Evolutionary conservation across 192 early-diverging fungal species (phyloP).

Genomic region (Gaertneriomyces sp.): DNA sequence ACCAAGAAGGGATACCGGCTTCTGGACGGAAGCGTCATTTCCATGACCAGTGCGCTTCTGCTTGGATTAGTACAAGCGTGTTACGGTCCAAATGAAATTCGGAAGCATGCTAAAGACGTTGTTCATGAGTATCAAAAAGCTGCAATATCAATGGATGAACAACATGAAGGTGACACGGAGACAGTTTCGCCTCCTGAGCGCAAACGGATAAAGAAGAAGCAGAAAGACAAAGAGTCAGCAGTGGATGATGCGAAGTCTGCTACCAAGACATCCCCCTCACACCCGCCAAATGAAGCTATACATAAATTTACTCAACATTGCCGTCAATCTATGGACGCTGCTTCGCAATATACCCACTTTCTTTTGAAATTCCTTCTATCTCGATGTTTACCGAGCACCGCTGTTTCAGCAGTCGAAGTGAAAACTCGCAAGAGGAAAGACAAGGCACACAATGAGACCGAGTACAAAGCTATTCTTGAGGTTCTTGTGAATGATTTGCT

Average conservation of each 20-base stretch:
- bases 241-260: neutral
- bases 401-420: neutral
- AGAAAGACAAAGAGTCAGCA: neutral
- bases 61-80: slow-evolving; percentile 68
- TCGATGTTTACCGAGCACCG: slow-evolving; percentile 38
- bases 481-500: slow-evolving; percentile 69
- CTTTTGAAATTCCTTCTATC: slow-evolving; percentile 59
- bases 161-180: neutral
- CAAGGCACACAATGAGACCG: slow-evolving; percentile 44
- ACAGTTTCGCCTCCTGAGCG: neutral
- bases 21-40: slow-evolving; percentile 57
- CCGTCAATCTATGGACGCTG: slow-evolving; percentile 42
- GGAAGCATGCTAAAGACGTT: slow-evolving; percentile 16
- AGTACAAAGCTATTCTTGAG: slow-evolving; percentile 72
- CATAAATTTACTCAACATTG: slow-evolving; percentile 16
- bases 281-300: neutral
- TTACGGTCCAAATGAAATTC: slow-evolving; percentile 10
- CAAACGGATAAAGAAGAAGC: slow-evolving; percentile 1
- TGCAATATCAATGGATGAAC: slow-evolving; percentile 2
- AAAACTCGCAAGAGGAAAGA: slow-evolving; percentile 2
- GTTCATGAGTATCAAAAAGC: neutral
- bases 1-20: slow-evolving; percentile 52
- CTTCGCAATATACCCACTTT: slow-evolving; percentile 54
- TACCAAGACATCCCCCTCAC: neutral
- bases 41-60: slow-evolving; percentile 68